Base-by-base conservation (phyloP, 306 rosid genomes). In the Casuarina equisetifolia region DNA sequence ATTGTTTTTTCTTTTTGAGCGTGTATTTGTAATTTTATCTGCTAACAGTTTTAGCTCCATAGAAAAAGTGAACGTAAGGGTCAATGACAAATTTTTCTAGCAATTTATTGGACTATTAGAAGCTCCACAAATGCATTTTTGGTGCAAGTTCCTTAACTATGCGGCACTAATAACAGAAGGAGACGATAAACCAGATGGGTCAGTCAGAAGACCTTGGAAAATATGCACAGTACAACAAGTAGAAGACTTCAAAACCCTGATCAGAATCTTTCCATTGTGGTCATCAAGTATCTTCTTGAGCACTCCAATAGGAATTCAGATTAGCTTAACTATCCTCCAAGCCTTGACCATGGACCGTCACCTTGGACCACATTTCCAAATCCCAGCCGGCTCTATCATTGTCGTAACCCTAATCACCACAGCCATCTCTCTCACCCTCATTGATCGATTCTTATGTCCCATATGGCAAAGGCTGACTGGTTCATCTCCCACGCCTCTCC, bases 171-270 rank as follows among this genome's bases (percentile, higher is more conserved):
- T 73, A 78, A 71, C 72, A 2, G 77, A 85, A 17, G 92, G 87
- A 52, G 93, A 92, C 80, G 57, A 80, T 7, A n/a, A 58, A 38
- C n/a, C 55, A 62, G 82, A 84, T 67, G 86, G 87, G 3, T 68
- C 83, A 52, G 70, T 82, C 45, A 80, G 79, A 48, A 92, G 83
- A 78, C 81, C 75, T 49, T 92, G 94, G 94, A 84, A 75, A 13
- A 72, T 90, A 5, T 86, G 91, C 84, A 75, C 83, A n/a, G 45
- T 86, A n/a, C 79, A 88, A 74, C 89, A 90, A 76, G 91, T 86
- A 5, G 90, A 92, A 75, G 88, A 88, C 59, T 76, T 92, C 9
- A 92, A 90, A 70, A 58, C 76, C 0, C 3, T 88, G 1, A 50
- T 88, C 20, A 85, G 85, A 70, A 84, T 88, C 11, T 4, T 84